Evolutionary conservation across 805 yeast genomes (phyloP), one percentile per base, ranked within the genome.

Genomic region (Candida coquimbonensis): DNA sequence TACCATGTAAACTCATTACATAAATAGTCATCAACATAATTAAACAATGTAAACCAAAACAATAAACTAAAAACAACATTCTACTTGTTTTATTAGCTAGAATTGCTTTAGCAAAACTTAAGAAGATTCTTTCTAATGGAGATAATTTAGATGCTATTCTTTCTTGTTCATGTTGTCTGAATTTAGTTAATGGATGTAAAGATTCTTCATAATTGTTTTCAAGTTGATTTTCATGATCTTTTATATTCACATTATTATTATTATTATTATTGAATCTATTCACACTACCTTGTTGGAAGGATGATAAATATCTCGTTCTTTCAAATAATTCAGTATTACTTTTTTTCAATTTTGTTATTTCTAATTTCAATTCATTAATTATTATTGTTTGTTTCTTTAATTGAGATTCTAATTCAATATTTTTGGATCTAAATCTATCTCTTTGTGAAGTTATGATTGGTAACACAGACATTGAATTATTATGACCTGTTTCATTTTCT

Each of bases 371-470:
- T 46, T 83, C 86, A 35, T 69, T 72, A 26, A 83, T 71, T 36
- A 72, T 70, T 19, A 66, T 61, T 43, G 70, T 70, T 50, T 76
- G 79, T 52, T 76, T 77, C 61, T 85, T 80, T 35, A 82, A 57
- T 55, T 88, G 95, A 46, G 84, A 84, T 62, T 91, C 98, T 45
- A 93, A 72, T 60, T 87, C 96, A 47, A 76, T 77, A 57, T 84
- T 87, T 45, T 88, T 75, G n/a, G 78, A 75, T 56, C 95, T 80
- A 70, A 90, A 89, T 51, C 99, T 72, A 63, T 91, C 99, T 62
- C 99, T 80, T 67, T 91, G 99, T 59, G 91, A 90, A 13, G 96
- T 89, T 27, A 93, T 79, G 44, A 91, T 88, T 1, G 95, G 95
- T 42, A 91, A 64, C 27, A 90, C 78, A 5, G 80, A 74, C 12